Evolutionary conservation across 345 rosid species (phyloP), one percentile per base, ranked within the genome.

Genomic region (Camelina hispida): DNA sequence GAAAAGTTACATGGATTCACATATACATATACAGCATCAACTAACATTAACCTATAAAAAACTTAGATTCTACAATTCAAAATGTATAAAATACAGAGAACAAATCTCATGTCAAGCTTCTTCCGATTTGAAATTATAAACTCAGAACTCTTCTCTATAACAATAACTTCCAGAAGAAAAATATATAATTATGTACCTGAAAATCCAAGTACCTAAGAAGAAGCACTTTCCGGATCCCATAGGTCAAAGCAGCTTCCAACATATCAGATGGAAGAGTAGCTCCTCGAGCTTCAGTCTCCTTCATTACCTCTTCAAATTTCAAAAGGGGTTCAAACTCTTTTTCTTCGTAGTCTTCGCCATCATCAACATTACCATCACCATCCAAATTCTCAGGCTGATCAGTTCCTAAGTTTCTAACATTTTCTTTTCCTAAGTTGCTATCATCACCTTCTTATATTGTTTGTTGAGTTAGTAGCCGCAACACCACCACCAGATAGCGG

Each of bases 241-340:
- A 75, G 42, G 42, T 82, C 81, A 84, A 90, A 30, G 97, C 93
- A 25, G 97, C 96, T 66, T 91, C 92, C 28, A 90, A 53, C 96
- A 91, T 88, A 75, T 90, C 97, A 14, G 78, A 72, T 2, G 97
- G 98, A 74, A 91, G 96, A 32, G 78, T 80, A 20, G 81, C 90
- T 73, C 93, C 91, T 42, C 89, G 78, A 46, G 88, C 90, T 68
- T 93, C 82, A 3, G 87, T 80, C 83, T 87, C 96, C n/a, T n/a
- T n/a, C n/a, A n/a, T n/a, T 9, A 90, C 90, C 63, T 93, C 94
- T 38, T 88, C 96, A 74, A 86, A 86, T 73, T 79, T 90, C 90
- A 88, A 71, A 38, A 93, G 50, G 5, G 91, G 89, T 54, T 94
- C 97, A 76, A 93, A 88, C 79, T 89, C 97, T 69, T 84, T 79